Conservation (phyloP, 495 filamentous ascomycete species). For the Astrocystis sublimbata region DNA sequence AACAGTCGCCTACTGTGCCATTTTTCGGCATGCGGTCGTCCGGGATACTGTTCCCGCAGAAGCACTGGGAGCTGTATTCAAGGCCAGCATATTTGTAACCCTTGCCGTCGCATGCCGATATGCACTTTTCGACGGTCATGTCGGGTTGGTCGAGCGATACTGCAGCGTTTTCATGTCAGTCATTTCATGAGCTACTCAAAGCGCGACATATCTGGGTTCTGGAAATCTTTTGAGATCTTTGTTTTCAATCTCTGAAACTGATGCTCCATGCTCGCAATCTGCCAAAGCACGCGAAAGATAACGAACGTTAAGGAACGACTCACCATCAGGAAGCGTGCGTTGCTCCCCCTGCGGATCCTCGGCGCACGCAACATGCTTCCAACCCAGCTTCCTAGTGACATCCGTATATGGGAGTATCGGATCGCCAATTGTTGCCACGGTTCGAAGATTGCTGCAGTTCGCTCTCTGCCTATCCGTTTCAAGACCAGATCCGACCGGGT, state of each 20-base stretch:
- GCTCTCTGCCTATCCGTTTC: constrained; percentile 15
- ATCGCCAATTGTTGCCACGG: constrained; percentile 27
- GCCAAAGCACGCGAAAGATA: too few relatives aligned
- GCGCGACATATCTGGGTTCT: too few relatives aligned
- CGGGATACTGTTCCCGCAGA: constrained; percentile 45
- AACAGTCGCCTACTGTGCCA: constrained; percentile 22
- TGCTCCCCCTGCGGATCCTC: constrained; percentile 41
- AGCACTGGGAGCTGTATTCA: constrained; percentile 60
- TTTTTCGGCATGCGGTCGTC: constrained; percentile 13
- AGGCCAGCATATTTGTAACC: constrained; percentile 53
- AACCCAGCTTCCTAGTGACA: constrained; percentile 36
- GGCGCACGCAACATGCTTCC: constrained; percentile 54
- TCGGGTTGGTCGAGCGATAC: constrained; percentile 36
- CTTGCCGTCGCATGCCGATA: constrained; percentile 42
- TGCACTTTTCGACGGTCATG: constrained; percentile 55
- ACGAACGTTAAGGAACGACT: too few relatives aligned
- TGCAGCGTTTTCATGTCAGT: too few relatives aligned
- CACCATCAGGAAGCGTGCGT: constrained; percentile 52
- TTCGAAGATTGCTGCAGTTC: constrained; percentile 25
- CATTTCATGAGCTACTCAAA: too few relatives aligned
- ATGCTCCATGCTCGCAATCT: too few relatives aligned
- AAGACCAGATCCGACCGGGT: constrained; percentile 46
- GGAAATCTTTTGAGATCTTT: too few relatives aligned
- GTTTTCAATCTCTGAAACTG: too few relatives aligned
- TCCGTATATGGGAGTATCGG: constrained; percentile 31